Conservation (phyloP, 148 eudicot genomes). For the Tetragonia tetragonoides region DNA sequence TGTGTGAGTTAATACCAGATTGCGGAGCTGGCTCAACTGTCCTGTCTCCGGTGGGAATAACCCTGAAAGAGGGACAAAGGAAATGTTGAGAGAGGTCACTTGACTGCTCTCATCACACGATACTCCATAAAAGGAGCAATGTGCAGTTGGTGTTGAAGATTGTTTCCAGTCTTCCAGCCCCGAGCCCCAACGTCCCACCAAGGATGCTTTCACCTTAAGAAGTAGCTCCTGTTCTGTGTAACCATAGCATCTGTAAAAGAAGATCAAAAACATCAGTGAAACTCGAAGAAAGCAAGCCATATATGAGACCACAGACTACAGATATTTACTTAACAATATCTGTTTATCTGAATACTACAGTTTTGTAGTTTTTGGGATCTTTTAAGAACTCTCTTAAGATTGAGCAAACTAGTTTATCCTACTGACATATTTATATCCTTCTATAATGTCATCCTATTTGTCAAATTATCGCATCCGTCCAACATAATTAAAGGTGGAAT, state of each 20-base stretch:
- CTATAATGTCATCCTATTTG: too few relatives aligned
- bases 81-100: slow-evolving; percentile 25
- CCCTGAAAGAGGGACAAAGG: slow-evolving; percentile 23
- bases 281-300: slow-evolving; percentile 18
- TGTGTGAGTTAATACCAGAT: slow-evolving; percentile 13
- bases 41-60: slow-evolving; percentile 36
- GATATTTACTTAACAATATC: not conserved
- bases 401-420: too few relatives aligned
- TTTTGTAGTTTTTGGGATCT: not conserved
- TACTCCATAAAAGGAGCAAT: slow-evolving; percentile 31
- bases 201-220: slow-evolving; percentile 24
- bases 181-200: slow-evolving; percentile 15
- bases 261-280: not conserved
- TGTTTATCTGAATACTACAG: too few relatives aligned
- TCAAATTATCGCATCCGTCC: too few relatives aligned
- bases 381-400: too few relatives aligned
- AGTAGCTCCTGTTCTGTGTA: slow-evolving; percentile 23
- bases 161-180: slow-evolving; percentile 27
- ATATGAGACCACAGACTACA: not conserved
- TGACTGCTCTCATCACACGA: slow-evolving; percentile 18
- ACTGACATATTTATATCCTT: too few relatives aligned
- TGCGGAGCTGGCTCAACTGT: slow-evolving; percentile 15
- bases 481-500: too few relatives aligned
- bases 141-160: slow-evolving; percentile 11
- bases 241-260: slow-evolving; percentile 15